These are phyloP conservation scores for Dothiorella sarmentorum DNA, from an alignment of 2,329 filamentous ascomycete genomes.

Conservation along the genomic window DNA sequence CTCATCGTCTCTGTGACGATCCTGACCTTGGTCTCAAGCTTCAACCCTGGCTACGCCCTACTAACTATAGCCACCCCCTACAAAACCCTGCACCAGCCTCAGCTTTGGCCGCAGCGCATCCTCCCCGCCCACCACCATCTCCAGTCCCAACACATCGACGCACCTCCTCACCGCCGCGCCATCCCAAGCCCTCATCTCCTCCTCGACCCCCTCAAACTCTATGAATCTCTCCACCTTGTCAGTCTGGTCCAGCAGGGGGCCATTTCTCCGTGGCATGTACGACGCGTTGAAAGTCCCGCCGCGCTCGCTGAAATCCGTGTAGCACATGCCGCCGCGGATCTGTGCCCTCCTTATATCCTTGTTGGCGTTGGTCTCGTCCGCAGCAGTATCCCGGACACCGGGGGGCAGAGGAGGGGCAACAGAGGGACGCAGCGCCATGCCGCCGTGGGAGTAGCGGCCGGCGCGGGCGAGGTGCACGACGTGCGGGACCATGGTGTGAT, in stretches of 20 bases:
- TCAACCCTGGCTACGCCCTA: no score
- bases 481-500: background rate
- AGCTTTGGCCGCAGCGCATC: background rate
- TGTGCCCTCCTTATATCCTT: no score
- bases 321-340: constrained; percentile 1
- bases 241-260: background rate
- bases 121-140: background rate
- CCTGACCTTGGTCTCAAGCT: no score
- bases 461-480: constrained; percentile 6
- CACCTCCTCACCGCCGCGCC: background rate
- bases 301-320: background rate
- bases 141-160: background rate
- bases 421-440: background rate
- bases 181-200: background rate
- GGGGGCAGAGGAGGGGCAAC: background rate
- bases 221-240: background rate
- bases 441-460: background rate
- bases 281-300: background rate
- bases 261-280: background rate
- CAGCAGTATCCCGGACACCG: background rate
- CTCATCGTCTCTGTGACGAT: no score
- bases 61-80: no score
- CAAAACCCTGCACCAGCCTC: constrained; percentile 2
- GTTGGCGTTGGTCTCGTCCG: background rate
- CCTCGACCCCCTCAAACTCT: background rate